These are phyloP conservation scores for Colletotrichum limetticola DNA, from an alignment of 2,329 filamentous ascomycete genomes.

Conservation along the genomic window DNA sequence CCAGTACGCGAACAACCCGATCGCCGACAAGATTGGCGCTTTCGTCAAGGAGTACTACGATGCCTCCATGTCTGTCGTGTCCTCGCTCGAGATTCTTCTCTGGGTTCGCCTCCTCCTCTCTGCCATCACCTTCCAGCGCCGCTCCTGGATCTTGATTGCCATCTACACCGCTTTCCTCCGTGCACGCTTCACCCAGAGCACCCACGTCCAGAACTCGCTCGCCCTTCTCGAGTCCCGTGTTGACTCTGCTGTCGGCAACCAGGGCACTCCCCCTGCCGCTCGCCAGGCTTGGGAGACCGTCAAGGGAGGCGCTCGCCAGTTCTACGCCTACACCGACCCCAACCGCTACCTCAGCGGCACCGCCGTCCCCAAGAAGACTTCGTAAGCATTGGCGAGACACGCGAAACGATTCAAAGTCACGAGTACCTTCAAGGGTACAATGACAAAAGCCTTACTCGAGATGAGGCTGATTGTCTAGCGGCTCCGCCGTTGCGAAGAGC, in stretches of 20 bases:
- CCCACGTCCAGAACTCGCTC: slow-evolving; percentile 89
- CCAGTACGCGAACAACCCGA: slow-evolving; percentile 64
- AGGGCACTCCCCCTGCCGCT: slow-evolving; percentile 84
- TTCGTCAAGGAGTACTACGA: slow-evolving; percentile 99
- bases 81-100: slow-evolving; percentile 85
- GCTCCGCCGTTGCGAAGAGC: slow-evolving; percentile 29
- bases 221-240: slow-evolving; percentile 77
- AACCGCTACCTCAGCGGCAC: slow-evolving; percentile 75
- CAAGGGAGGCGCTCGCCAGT: slow-evolving; percentile 79
- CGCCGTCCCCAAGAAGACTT: slow-evolving; percentile 60
- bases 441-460: neutral
- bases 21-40: slow-evolving; percentile 85
- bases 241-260: slow-evolving; percentile 85
- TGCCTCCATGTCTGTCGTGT: slow-evolving; percentile 91
- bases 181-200: slow-evolving; percentile 88
- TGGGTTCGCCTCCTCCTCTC: slow-evolving; percentile 86
- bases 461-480: neutral
- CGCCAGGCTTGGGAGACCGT: slow-evolving; percentile 83
- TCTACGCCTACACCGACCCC: slow-evolving; percentile 82
- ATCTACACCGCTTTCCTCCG: slow-evolving; percentile 95
- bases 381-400: slow-evolving; percentile 41
- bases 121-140: slow-evolving; percentile 87
- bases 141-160: slow-evolving; percentile 87
- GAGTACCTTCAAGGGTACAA: neutral
- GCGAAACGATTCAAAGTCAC: neutral